Evolutionary conservation across 1,284 basidiomycete genomes (phyloP).

Genomic region (Leccinum subatratum): DNA sequence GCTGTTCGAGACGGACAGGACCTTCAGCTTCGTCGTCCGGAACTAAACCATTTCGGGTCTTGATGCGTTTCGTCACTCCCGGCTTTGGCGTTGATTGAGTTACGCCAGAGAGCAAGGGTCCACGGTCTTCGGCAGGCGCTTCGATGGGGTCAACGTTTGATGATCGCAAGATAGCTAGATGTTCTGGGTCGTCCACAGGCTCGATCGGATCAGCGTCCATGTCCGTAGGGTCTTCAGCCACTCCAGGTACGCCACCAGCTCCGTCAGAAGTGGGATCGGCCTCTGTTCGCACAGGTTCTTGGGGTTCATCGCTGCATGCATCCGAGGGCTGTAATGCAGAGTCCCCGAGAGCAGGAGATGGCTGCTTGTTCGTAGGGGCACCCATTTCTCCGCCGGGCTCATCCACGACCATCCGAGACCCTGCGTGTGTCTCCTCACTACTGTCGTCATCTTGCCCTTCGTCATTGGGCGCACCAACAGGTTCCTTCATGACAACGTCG

Average conservation of each 20-base stretch:
- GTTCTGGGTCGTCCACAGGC: constrained; percentile 29
- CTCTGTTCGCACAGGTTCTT: not conserved
- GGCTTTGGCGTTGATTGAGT: constrained; percentile 25
- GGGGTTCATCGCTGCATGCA: not conserved
- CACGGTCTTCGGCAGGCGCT: constrained; percentile 11
- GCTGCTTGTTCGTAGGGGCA: not conserved
- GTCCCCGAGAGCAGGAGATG: not conserved
- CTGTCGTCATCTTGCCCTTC: constrained; percentile 6
- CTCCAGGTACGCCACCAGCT: not conserved
- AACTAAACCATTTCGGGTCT: constrained; percentile 34
- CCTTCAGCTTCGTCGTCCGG: constrained; percentile 16
- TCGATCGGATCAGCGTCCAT: constrained; percentile 33
- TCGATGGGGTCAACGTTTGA: constrained; percentile 31
- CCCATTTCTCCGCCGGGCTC: constrained; percentile 7
- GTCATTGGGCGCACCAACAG: not conserved
- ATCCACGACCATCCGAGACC: constrained; percentile 21
- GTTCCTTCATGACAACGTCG: constrained; percentile 11
- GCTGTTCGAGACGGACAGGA: constrained; percentile 19
- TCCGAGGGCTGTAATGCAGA: not conserved
- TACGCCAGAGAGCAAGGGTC: not conserved
- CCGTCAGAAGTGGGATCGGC: not conserved
- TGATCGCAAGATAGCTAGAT: constrained; percentile 3
- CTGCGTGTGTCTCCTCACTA: constrained; percentile 24
- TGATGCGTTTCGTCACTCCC: constrained; percentile 36
- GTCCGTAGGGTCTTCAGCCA: constrained; percentile 9